Conservation (phyloP, 208 protist species). For the Tritrichomonas foetus region DNA sequence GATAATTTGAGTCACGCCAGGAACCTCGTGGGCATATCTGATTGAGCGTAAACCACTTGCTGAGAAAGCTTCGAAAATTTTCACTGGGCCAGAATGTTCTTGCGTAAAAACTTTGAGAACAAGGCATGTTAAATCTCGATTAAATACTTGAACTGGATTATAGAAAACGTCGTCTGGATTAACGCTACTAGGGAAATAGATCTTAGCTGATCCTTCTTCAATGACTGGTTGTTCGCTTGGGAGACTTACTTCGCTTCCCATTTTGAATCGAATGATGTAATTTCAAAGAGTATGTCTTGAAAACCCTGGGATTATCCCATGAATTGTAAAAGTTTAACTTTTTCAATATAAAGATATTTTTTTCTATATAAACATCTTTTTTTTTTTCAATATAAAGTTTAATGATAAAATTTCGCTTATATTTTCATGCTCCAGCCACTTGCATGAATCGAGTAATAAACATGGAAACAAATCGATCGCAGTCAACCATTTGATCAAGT, state of each 20-base stretch:
- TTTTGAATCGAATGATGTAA: no score
- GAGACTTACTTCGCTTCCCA: neutral
- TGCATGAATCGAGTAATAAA: no score
- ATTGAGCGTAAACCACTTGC: slow-evolving; percentile 76
- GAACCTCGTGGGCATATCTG: slow-evolving; percentile 81
- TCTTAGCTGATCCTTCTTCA: neutral
- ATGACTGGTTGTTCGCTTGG: neutral
- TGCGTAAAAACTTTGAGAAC: slow-evolving; percentile 73
- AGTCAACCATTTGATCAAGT: no score
- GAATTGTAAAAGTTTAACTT: no score
- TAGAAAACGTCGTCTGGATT: slow-evolving; percentile 54
- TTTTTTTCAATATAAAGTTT: no score
- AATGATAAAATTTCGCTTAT: no score
- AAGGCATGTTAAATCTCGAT: slow-evolving; percentile 89
- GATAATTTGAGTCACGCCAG: slow-evolving; percentile 67
- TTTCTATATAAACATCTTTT: no score
- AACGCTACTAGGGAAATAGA: neutral
- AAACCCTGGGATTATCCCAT: no score
- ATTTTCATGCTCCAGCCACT: no score
- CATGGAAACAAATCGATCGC: no score
- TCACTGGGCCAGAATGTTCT: slow-evolving; percentile 44
- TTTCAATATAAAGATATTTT: no score
- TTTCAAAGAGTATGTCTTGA: no score
- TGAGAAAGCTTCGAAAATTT: slow-evolving; percentile 46
- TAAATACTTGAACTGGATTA: slow-evolving; percentile 66